phyloP scores from a whole-genome alignment of 2,329 filamentous ascomycete genomes.

The Paraconiothyrium sp. region DNA sequence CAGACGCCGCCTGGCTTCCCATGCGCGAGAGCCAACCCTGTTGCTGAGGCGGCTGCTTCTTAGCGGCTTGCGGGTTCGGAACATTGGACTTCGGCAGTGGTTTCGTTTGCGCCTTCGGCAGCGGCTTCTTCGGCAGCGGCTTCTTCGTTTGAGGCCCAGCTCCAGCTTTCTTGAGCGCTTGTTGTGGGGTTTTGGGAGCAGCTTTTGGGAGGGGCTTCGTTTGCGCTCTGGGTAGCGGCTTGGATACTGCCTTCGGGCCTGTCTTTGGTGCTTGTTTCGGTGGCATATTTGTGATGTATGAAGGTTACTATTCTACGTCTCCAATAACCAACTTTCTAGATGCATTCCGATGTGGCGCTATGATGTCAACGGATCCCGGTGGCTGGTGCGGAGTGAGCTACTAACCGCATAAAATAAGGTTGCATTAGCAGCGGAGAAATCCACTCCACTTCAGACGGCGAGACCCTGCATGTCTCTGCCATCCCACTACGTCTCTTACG shows the following conservation, averaged over 20 bases:
- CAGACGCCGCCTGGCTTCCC: conserved; percentile 54
- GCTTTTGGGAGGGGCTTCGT: conserved; percentile 21
- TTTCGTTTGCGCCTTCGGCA: conserved; percentile 22
- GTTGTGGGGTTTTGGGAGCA: conserved; percentile 20
- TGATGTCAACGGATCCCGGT: conserved; percentile 25
- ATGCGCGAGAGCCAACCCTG: conserved; percentile 58
- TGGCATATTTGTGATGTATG: conserved; percentile 25
- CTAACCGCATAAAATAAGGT: conserved; percentile 33
- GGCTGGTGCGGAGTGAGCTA: conserved; percentile 19
- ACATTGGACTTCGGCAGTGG: conserved; percentile 24
- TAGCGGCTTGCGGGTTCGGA: conserved; percentile 19
- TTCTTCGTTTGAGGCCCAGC: conserved; percentile 18
- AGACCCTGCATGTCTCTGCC: conserved; percentile 26
- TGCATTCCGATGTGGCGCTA: conserved; percentile 16
- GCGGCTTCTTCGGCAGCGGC: conserved; percentile 22
- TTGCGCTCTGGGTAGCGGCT: conserved; percentile 22
- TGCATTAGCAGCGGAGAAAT: conserved; percentile 29
- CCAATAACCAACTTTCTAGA: conserved; percentile 7
- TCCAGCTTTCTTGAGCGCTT: conserved; percentile 2
- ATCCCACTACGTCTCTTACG: conserved; percentile 12
- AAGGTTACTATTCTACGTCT: not conserved
- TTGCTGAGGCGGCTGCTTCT: conserved; percentile 37
- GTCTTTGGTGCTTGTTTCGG: conserved; percentile 32
- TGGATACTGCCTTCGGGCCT: conserved; percentile 17
- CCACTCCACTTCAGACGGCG: conserved; percentile 30